Conservation (phyloP, 805 yeast genomes). For the Maudiozyma bulderi region DNA sequence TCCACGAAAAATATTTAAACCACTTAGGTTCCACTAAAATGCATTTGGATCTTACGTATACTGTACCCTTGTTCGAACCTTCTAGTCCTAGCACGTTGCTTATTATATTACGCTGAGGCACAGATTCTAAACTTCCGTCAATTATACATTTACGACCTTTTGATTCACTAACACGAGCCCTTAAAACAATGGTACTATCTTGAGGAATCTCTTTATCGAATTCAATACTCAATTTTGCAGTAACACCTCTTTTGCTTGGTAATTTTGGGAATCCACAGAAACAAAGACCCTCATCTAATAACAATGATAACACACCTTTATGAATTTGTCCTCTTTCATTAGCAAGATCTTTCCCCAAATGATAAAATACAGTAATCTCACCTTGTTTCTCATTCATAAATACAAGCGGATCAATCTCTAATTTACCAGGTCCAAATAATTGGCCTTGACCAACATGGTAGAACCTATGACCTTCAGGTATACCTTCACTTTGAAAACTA, state of each 20-base stretch:
- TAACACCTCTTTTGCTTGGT: slow-evolving; percentile 80
- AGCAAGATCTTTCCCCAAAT: slow-evolving; percentile 55
- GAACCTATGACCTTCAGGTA: slow-evolving; percentile 49
- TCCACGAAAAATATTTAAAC: slow-evolving; percentile 63
- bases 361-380: slow-evolving; percentile 55
- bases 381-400: slow-evolving; percentile 43
- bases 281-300: slow-evolving; percentile 79
- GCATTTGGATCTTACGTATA: slow-evolving; percentile 55
- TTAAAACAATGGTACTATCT: slow-evolving; percentile 52
- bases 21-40: slow-evolving; percentile 79
- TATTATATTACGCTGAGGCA: slow-evolving; percentile 7
- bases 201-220: slow-evolving; percentile 45
- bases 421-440: slow-evolving; percentile 53
- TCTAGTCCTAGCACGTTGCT: slow-evolving; percentile 1
- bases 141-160: slow-evolving; percentile 81
- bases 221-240: slow-evolving; percentile 63
- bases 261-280: slow-evolving; percentile 74
- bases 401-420: slow-evolving; percentile 69
- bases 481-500: slow-evolving; percentile 32
- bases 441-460: slow-evolving; percentile 68
- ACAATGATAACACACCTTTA: slow-evolving; percentile 68
- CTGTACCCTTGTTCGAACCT: slow-evolving; percentile 2
- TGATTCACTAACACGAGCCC: slow-evolving; percentile 52
- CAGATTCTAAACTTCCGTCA: slow-evolving; percentile 51
- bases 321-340: slow-evolving; percentile 70